These are phyloP conservation scores for Phlebiopsis gigantea DNA, from an alignment of 768 basidiomycete genomes.

Conservation along the genomic window DNA sequence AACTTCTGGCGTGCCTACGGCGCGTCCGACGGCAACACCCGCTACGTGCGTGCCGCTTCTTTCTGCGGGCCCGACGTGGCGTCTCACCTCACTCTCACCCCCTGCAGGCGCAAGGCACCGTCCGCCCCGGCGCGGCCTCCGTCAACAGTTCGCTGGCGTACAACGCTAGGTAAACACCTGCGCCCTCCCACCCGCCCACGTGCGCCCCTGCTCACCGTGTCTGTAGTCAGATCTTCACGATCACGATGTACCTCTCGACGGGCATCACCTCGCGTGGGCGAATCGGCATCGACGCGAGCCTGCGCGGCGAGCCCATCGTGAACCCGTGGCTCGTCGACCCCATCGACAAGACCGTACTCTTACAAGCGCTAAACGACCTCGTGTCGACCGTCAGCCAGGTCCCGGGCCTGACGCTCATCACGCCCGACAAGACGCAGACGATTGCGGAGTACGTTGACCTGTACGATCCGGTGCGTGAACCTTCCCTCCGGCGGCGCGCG, in stretches of 20 bases:
- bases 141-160: slow-evolving; percentile 45
- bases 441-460: slow-evolving; percentile 40
- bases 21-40: slow-evolving; percentile 40
- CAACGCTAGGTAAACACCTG: slow-evolving; percentile 28
- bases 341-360: slow-evolving; percentile 45
- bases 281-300: slow-evolving; percentile 49
- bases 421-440: slow-evolving; percentile 55
- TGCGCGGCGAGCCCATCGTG: slow-evolving; percentile 42
- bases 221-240: slow-evolving; percentile 48
- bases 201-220: background rate
- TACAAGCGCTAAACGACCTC: slow-evolving; percentile 46
- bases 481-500: background rate
- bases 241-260: slow-evolving; percentile 57
- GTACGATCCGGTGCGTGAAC: slow-evolving; percentile 19
- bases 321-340: slow-evolving; percentile 59
- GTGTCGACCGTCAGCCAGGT: slow-evolving; percentile 38
- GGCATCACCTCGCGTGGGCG: slow-evolving; percentile 60
- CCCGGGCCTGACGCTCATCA: slow-evolving; percentile 47
- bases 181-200: background rate
- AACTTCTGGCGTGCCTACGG: slow-evolving; percentile 60
- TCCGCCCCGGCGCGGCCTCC: slow-evolving; percentile 52
- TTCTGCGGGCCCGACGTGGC: no score
- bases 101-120: slow-evolving; percentile 54
- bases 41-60: slow-evolving; percentile 35
- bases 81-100: background rate